Evolutionary conservation across 495 filamentous ascomycete genomes (phyloP).

Genomic region (Aspergillus sclerotioniger): DNA sequence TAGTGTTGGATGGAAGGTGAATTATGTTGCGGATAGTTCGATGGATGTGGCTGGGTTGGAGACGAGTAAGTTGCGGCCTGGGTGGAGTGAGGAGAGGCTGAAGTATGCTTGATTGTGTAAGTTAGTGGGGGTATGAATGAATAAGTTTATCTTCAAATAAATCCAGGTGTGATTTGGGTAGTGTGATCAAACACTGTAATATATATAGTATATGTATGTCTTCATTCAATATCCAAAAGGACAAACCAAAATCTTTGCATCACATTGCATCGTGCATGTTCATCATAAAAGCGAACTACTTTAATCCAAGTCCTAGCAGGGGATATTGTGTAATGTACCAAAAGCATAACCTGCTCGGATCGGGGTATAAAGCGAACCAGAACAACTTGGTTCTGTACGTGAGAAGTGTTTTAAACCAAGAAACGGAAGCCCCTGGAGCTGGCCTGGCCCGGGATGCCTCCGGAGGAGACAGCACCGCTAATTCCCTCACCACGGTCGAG

Average conservation of each 20-base stretch:
- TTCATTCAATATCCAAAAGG: too few species aligned
- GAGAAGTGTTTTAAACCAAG: conserved; percentile 23
- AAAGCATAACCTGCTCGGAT: background rate
- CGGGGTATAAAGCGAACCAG: background rate
- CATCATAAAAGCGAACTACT: too few species aligned
- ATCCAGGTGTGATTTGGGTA: too few species aligned
- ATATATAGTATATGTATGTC: too few species aligned
- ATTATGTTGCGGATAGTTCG: conserved; percentile 41
- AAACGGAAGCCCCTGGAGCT: conserved; percentile 64
- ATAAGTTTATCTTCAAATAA: too few species aligned
- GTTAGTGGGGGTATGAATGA: too few species aligned
- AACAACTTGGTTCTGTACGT: background rate
- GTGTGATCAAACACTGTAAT: too few species aligned
- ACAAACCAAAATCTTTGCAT: too few species aligned
- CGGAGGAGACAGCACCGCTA: conserved; percentile 41
- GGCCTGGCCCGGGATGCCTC: conserved; percentile 52
- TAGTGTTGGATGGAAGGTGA: conserved; percentile 36
- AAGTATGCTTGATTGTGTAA: conserved; percentile 26
- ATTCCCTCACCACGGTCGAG: conserved; percentile 56
- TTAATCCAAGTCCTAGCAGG: too few species aligned
- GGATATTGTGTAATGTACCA: too few species aligned
- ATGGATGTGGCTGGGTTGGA: conserved; percentile 40
- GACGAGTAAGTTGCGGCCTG: conserved; percentile 39
- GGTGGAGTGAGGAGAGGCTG: conserved; percentile 34
- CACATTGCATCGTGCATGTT: too few species aligned